Conservation (phyloP, 805 yeast species). For the Grigorovia yakushimaensis region DNA sequence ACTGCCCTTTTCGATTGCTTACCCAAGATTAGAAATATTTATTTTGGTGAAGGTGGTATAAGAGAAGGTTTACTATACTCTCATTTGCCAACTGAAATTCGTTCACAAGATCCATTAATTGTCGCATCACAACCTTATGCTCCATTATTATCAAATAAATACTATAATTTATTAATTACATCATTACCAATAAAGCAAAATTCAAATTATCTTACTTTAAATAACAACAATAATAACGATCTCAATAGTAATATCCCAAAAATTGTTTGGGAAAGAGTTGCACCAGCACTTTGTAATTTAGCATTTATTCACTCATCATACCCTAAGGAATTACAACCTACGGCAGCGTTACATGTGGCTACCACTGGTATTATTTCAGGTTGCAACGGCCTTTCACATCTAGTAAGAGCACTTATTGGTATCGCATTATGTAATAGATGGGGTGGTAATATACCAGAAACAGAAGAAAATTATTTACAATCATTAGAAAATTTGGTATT, state of each 20-base stretch:
- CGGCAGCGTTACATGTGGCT: constrained; percentile 63
- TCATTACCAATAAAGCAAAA: constrained; percentile 42
- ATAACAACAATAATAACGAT: background rate
- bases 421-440: constrained; percentile 69
- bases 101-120: constrained; percentile 57
- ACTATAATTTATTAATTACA: constrained; percentile 41
- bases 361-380: constrained; percentile 69
- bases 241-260: constrained; percentile 36
- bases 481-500: constrained; percentile 41
- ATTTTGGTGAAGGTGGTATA: constrained; percentile 69
- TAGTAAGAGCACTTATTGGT: constrained; percentile 61
- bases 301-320: constrained; percentile 71
- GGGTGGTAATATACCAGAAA: constrained; percentile 68
- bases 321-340: constrained; percentile 67
- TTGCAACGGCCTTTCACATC: constrained; percentile 64
- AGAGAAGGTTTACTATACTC: constrained; percentile 68
- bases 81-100: constrained; percentile 45
- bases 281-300: constrained; percentile 62
- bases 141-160: constrained; percentile 50
- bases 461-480: constrained; percentile 38
- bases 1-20: constrained; percentile 54
- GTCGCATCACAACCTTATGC: constrained; percentile 67
- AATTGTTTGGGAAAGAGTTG: constrained; percentile 48
- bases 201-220: background rate
- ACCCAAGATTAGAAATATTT: constrained; percentile 51